Evolutionary conservation across 2,329 filamentous ascomycete species (phyloP), one percentile per base, ranked within the genome.

Genomic region (Aspergillus brunneoviolaceus): DNA sequence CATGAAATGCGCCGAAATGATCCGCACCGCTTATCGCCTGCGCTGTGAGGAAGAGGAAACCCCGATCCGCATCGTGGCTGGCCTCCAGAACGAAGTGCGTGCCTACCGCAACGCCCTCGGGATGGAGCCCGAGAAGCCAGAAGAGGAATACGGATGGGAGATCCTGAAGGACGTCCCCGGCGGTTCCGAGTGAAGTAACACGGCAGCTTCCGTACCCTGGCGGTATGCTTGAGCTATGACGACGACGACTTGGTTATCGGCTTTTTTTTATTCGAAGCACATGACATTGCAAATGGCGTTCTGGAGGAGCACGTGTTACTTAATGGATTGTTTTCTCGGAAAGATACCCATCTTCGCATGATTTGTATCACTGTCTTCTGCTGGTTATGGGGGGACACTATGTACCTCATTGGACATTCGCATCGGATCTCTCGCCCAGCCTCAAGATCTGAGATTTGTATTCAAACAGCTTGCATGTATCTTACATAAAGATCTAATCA

Each of bases 141-240:
- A 82, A 60, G 79, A 81, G 29, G 80, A 82, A 67, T 80, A 74
- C 59, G 80, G 80, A 27, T 82, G 77, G 75, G 77, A 79, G 61
- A 77, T 81, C 50, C 68, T 82, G 49, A 80, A 80, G 67, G 74
- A 80, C 63, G 64, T 74, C 29, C 72, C 75, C 14, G 66, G 74
- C n/a, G 70, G 70, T 60, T 54, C 64, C 48, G 73, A 76, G 50
- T 76, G 62, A 70, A 76, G 50, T 76, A 63, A 70, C 4, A 51
- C 14, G 29, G 49, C 51, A 53, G 39, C 42, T 19, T 45, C 42
- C 29, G 25, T 42, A 50, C 49, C 25, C 42, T 48, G 59, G 35
- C 11, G 59, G 57, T 55, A 25, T 58, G 49, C 50, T 67, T 59
- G 68, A 69, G 62, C 61, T 60, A 67, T 60, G 67, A 70, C 55